phyloP scores from a whole-genome alignment of 1,284 basidiomycete genomes.

The Cutaneotrichosporon cavernicola region DNA sequence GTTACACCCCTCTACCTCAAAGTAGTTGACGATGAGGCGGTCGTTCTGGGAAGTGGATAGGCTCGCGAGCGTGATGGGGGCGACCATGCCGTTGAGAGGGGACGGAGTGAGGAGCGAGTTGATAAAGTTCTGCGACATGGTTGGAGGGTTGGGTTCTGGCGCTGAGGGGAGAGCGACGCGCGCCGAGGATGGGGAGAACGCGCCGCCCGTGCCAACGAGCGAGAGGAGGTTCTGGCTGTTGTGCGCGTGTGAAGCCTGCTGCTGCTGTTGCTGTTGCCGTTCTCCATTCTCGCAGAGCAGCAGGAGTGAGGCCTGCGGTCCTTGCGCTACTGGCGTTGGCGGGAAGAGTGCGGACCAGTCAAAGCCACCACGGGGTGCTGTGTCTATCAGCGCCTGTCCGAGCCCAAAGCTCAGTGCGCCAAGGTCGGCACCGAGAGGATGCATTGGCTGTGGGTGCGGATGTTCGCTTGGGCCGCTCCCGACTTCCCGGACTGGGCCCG shows the following conservation, averaged over 20 bases:
- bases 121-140: constrained; percentile 10
- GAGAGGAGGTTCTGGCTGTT: constrained; percentile 1
- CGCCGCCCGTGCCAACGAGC: constrained; percentile 2
- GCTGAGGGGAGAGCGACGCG: not conserved
- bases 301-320: not conserved
- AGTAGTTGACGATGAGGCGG: constrained; percentile 24
- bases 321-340: not conserved
- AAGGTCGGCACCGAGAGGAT: not conserved
- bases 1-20: constrained; percentile 25
- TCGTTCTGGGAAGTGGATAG: constrained; percentile 12
- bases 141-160: not conserved
- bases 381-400: constrained; percentile 7
- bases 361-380: constrained; percentile 1
- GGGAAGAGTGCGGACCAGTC: constrained; percentile 4
- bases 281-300: constrained; percentile 1
- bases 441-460: not conserved
- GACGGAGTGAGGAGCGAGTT: constrained; percentile 15
- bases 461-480: not conserved
- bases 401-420: not conserved
- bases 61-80: constrained; percentile 16
- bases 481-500: not conserved
- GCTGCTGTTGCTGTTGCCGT: not conserved
- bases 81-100: constrained; percentile 12
- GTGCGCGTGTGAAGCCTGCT: not conserved
- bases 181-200: constrained; percentile 4